phyloP scores from a whole-genome alignment of 805 yeast species.

The Wickerhamomyces queroliae region DNA sequence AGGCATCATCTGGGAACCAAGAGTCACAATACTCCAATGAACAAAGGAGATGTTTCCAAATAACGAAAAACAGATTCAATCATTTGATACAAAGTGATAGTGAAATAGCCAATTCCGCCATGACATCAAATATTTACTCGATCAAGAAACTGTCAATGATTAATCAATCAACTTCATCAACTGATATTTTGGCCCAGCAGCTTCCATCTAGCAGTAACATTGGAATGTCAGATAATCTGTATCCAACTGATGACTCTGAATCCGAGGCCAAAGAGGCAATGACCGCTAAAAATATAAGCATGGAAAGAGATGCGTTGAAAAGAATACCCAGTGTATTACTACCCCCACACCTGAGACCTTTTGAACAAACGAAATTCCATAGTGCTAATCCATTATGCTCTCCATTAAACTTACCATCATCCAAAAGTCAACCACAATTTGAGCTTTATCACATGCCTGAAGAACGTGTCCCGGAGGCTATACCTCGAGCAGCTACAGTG shows the following conservation, averaged over 20 bases:
- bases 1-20: neutral
- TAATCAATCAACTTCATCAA: constrained; percentile 17
- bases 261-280: constrained; percentile 3
- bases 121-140: constrained; percentile 6
- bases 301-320: constrained; percentile 21
- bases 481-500: neutral
- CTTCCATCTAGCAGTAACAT: neutral
- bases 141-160: constrained; percentile 18
- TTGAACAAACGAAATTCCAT: too few species aligned
- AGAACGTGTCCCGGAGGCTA: neutral
- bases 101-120: neutral
- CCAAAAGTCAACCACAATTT: neutral
- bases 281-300: constrained; percentile 7
- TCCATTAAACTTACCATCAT: too few species aligned
- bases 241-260: too few species aligned
- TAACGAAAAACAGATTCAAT: neutral
- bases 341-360: constrained; percentile 23
- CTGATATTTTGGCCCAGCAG: constrained; percentile 1
- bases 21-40: neutral
- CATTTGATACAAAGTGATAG: neutral
- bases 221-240: too few species aligned
- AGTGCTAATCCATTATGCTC: too few species aligned
- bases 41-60: neutral
- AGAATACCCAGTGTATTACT: constrained; percentile 21
- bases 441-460: neutral